Evolutionary conservation across 441 rosid genomes (phyloP), one percentile per base, ranked within the genome.

Genomic region (Sinapis alba): DNA sequence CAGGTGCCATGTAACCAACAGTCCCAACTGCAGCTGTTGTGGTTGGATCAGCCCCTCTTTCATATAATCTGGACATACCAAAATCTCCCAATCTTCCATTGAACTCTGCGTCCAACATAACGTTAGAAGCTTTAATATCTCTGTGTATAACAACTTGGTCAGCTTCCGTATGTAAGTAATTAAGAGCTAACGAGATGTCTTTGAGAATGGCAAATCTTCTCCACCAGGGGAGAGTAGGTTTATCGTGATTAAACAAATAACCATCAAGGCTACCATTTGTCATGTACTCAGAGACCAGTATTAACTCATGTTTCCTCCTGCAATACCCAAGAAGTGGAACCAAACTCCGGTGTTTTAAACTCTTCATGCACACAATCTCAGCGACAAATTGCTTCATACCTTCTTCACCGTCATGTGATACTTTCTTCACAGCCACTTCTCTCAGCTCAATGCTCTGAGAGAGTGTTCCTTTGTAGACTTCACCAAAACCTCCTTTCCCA

Each of bases 141-240:
- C 92, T 81, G 12, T 90, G 96, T n/a, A 88, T 75, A 30, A 90
- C 96, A 5, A 85, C 84, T 54, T 89, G 90, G 65, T 88, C 88
- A 82, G 92, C 85, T 57, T 82, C 92, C 71, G 87, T 88, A 26
- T 90, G 96, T 6, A 90, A 87, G 79, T 90, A 90, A 38, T 80
- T 75, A 30, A 90, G 90, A 8, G 80, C 89, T 2, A 78, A 72
- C 1, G 90, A 85, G 2, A 84, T 85, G 16, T 86, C 92, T 73
- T 61, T 80, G 6, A 89, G 54, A 26, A 90, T 86, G 5, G 66
- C 67, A 30, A 79, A 64, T 41, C 96, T 69, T 27, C 78, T 86
- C 68, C 50, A 54, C 90, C 91, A 87, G 5, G 65, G 78, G 2
- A 88, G 81, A 26, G 15, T 7, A 3, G 68, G 50, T 18, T 54